Evolutionary conservation across 140 eudicot species (phyloP), one percentile per base, ranked within the genome.

Genomic region (Bidens hawaiensis): DNA sequence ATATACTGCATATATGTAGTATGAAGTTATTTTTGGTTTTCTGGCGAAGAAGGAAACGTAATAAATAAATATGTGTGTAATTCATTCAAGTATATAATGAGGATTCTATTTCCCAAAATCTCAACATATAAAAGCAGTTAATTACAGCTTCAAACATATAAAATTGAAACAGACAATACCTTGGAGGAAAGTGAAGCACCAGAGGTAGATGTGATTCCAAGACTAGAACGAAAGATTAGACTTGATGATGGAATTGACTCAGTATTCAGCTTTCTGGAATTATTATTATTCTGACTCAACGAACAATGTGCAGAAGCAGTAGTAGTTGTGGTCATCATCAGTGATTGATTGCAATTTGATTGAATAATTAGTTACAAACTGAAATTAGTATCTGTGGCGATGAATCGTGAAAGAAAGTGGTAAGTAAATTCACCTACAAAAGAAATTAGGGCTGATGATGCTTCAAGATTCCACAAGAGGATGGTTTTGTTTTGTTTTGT

Each of bases 281-380:
- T 68, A 45, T 68, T 75, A 62, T 62, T 70, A 16, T 77, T 52
- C 24, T 75, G 82, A 69, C 82, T 67, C 67, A 72, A 69, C 16
- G 87, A 74, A 70, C 30, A 73, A 22, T 76, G 71, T 56, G 74
- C 58, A 43, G 66, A 52, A 48, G 71, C 67, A 75, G 73, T 36
- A 9, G 68, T 76, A 48, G 71, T 64, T 72, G 73, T 36, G 6
- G 68, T 76, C 95, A 83, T 87, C 2, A 40, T 10, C 21, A 46
- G 64, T 10, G n/a, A n/a, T n/a, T n/a, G n/a, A n/a, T n/a, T n/a
- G n/a, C n/a, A n/a, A n/a, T n/a, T n/a, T n/a, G n/a, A n/a, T n/a
- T n/a, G n/a, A n/a, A n/a, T n/a, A n/a, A n/a, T n/a, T n/a, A n/a
- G n/a, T n/a, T n/a, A n/a, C n/a, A n/a, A n/a, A n/a, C n/a, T n/a